phyloP scores from a whole-genome alignment of 257 asterid genomes.

The Solanum tacnaense region DNA sequence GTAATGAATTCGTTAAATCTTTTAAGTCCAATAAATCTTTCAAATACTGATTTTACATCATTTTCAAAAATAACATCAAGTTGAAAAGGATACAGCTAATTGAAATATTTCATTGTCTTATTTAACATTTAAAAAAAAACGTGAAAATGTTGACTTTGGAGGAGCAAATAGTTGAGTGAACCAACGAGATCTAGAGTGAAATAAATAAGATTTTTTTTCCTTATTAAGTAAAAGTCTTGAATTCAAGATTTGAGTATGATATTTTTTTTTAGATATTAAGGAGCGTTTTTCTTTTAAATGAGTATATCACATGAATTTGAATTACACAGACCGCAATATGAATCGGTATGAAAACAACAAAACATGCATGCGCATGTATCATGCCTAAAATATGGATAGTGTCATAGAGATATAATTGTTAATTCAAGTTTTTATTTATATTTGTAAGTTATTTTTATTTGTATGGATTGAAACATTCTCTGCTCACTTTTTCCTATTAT shows the following conservation, averaged over 20 bases:
- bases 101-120: neutral
- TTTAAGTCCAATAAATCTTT: neutral
- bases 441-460: neutral
- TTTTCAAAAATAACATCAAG: neutral
- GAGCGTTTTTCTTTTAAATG: neutral
- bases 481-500: neutral
- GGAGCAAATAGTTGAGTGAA: neutral
- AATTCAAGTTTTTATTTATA: neutral
- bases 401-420: neutral
- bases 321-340: accelerated
- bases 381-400: neutral
- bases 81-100: neutral
- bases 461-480: neutral
- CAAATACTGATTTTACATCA: neutral
- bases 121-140: neutral
- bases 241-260: accelerated
- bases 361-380: neutral
- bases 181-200: too few species aligned
- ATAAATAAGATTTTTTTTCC: neutral
- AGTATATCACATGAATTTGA: neutral
- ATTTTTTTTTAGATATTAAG: too few species aligned
- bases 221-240: neutral
- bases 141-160: neutral
- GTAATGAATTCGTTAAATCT: too few species aligned
- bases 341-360: neutral